phyloP scores from a whole-genome alignment of 345 rosid genomes.

The Theobroma cacao region DNA sequence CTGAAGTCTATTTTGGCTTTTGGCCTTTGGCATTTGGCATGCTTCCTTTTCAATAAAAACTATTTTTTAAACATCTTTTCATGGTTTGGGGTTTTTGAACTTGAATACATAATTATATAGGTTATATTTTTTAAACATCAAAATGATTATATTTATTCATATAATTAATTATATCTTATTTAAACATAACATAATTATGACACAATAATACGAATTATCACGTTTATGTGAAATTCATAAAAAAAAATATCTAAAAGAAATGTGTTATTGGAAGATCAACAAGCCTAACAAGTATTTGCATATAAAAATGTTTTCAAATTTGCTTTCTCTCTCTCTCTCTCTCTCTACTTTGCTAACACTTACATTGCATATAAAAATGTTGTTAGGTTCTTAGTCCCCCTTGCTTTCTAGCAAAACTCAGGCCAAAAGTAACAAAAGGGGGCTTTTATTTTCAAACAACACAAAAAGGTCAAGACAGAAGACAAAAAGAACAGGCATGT shows the following conservation, averaged over 20 bases:
- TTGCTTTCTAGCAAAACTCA: not conserved
- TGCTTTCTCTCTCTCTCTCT: too few relatives aligned
- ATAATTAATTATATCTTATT: too few relatives aligned
- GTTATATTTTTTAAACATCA: too few relatives aligned
- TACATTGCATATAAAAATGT: not conserved
- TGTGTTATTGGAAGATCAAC: not conserved
- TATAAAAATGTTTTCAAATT: not conserved
- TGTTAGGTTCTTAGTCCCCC: not conserved
- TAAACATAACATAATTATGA: too few relatives aligned
- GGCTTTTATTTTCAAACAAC: slow-evolving; percentile 3
- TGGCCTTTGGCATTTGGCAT: not conserved
- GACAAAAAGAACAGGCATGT: not conserved
- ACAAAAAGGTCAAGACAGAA: not conserved
- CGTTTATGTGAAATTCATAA: not conserved
- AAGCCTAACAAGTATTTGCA: not conserved
- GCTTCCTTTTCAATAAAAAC: not conserved
- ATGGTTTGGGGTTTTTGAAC: not conserved
- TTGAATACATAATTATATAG: too few relatives aligned
- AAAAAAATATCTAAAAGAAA: not conserved
- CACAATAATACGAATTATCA: too few relatives aligned
- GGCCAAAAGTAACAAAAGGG: not conserved
- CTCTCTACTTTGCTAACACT: not conserved
- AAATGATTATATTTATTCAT: too few relatives aligned
- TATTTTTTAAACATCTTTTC: not conserved
- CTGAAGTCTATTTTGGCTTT: not conserved